Conservation (phyloP, 768 basidiomycete genomes). For the Tricholoma furcatifolium region DNA sequence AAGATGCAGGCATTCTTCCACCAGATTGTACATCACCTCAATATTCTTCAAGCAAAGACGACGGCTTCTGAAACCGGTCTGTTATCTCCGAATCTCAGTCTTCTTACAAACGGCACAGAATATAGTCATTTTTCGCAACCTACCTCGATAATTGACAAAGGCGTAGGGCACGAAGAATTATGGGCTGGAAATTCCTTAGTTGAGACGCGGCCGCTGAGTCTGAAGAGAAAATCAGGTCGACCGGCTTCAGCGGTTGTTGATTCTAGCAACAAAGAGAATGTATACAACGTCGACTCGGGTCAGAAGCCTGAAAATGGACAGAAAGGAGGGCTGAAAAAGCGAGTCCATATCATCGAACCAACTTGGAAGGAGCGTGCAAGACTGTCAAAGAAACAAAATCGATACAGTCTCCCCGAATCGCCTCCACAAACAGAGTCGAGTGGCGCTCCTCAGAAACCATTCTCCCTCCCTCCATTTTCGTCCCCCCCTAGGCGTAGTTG, state of each 20-base stretch:
- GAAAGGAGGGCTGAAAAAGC: conserved; percentile 21
- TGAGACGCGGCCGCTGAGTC: conserved; percentile 46
- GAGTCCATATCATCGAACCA: conserved; percentile 57
- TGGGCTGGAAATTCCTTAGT: conserved; percentile 18
- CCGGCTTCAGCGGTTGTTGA: conserved; percentile 21
- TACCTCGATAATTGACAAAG: neutral
- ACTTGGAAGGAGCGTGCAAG: conserved; percentile 28
- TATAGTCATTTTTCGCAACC: conserved; percentile 16
- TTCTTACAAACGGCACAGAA: conserved; percentile 6
- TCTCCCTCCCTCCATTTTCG: conserved; percentile 34
- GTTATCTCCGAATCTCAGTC: conserved; percentile 19
- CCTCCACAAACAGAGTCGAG: conserved; percentile 45
- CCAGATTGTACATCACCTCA: conserved; percentile 80
- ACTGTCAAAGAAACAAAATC: conserved; percentile 29
- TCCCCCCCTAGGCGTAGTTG: conserved; percentile 64
- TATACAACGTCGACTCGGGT: conserved; percentile 21
- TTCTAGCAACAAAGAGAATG: conserved; percentile 60
- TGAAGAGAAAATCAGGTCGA: conserved; percentile 33
- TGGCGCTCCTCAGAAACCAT: conserved; percentile 37
- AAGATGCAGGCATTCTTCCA: conserved; percentile 83
- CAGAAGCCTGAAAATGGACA: conserved; percentile 42
- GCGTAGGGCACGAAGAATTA: neutral
- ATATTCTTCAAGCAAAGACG: conserved; percentile 63
- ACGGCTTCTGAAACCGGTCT: conserved; percentile 9
- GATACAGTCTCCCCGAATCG: conserved; percentile 21